Base-by-base conservation (phyloP, 192 early-diverging fungal species). In the Phlyctochytrium bullatum region DNA sequence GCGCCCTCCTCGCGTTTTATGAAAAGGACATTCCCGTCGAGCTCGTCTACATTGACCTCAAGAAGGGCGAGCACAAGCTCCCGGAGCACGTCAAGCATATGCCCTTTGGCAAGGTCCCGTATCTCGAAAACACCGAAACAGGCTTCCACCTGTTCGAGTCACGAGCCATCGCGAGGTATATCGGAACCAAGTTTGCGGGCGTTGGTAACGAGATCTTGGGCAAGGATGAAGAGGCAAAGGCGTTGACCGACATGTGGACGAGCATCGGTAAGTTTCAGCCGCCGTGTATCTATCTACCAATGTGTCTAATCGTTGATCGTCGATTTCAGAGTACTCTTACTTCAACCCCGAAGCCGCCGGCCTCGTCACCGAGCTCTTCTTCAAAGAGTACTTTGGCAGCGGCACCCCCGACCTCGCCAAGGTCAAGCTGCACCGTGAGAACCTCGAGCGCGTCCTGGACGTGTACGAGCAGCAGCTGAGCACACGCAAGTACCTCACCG, bases 71-170 rank as follows among this genome's bases (percentile, higher is more conserved):
- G 40, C 76, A 78, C 29, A 80, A 80, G 58, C 24, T 56, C 1
- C 65, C 73, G 6, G 69, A 75, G 25, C 73, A 69, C 52, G 4
- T 76, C 23, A 59, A 30, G 0, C 63, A 67, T 32, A 73, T 78
- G 53, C 79, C 79, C 17, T 80, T 80, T 52, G 79, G 79, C 35
- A 53, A 72, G 53, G 65, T 80, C 25, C 79, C 79, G n/a, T 69
- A 76, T 28, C 67, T 80, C 32, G 61, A 66, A 24, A 73, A 80
- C 33, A 76, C 52, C 14, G 66, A 50, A 36, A 34, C 34, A 20
- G 31, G 31, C 27, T n/a, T 50, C 12, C 72, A 64, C 40, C 29
- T 80, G 4, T 75, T 53, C n/a, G 79, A 80, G 53, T 73, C 76
- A 6, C 76, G 67, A 35, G 76, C 79, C 2, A 80, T 80, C 23